Conservation (phyloP, 257 asterid genomes). For the Penstemon eatonii region DNA sequence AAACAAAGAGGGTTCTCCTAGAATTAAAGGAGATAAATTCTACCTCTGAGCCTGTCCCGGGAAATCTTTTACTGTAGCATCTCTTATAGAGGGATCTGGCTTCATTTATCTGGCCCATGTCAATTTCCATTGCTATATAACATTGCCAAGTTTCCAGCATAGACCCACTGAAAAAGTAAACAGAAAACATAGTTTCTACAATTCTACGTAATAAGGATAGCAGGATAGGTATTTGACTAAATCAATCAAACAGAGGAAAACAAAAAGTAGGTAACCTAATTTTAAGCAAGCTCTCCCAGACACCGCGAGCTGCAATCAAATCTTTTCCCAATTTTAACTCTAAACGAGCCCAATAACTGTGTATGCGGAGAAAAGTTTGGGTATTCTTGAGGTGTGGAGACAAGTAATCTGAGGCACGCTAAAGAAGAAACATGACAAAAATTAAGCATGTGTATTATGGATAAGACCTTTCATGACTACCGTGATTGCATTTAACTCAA, state of each 20-base stretch:
- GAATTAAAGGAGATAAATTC: constrained; percentile 11
- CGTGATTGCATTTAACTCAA: constrained; percentile 4
- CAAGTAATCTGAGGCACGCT: constrained; percentile 91
- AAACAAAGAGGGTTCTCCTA: constrained; percentile 7
- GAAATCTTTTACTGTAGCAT: constrained; percentile 81
- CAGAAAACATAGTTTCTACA: constrained; percentile 23
- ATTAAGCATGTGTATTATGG: background rate
- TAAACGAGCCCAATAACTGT: constrained; percentile 84
- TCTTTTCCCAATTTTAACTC: constrained; percentile 75
- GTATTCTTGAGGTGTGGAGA: constrained; percentile 70
- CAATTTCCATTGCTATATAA: constrained; percentile 78
- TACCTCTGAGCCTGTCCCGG: constrained; percentile 98
- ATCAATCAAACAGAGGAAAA: constrained; percentile 3
- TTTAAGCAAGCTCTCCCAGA: constrained; percentile 93
- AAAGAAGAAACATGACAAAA: constrained; percentile 21
- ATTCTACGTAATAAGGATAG: constrained; percentile 22
- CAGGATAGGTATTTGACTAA: background rate
- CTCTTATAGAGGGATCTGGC: constrained; percentile 92
- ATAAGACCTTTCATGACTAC: constrained; percentile 5
- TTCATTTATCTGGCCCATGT: constrained; percentile 71
- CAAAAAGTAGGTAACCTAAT: constrained; percentile 45
- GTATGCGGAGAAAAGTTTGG: constrained; percentile 53
- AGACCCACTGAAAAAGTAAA: constrained; percentile 65
- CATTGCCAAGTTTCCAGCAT: constrained; percentile 85
- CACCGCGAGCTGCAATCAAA: constrained; percentile 84